Conservation (phyloP, 2,329 filamentous ascomycete species). For the Hysterium pulicare region DNA sequence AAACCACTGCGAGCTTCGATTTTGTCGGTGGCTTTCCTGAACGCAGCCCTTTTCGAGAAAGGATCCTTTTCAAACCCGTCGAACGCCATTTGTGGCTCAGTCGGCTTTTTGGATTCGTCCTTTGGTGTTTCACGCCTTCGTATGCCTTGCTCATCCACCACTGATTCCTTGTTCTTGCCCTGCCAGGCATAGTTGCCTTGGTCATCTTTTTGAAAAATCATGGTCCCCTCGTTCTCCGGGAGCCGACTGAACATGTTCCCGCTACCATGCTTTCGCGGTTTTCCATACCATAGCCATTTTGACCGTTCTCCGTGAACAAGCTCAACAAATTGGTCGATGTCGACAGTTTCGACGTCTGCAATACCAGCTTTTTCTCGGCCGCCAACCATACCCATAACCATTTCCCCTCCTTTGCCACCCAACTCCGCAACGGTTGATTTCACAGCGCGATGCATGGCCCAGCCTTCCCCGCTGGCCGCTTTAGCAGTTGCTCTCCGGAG, state of each 20-base stretch:
- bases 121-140: conserved; percentile 31
- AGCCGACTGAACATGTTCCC: conserved; percentile 39
- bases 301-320: conserved; percentile 76
- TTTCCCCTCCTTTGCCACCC: conserved; percentile 87
- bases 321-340: conserved; percentile 78
- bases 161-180: conserved; percentile 50
- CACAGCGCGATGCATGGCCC: conserved; percentile 88
- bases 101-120: conserved; percentile 23
- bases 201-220: conserved; percentile 59
- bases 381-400: conserved; percentile 92
- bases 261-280: conserved; percentile 61
- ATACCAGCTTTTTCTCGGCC: conserved; percentile 81
- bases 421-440: conserved; percentile 94
- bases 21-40: conserved; percentile 75
- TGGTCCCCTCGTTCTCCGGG: conserved; percentile 33
- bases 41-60: conserved; percentile 59
- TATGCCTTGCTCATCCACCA: conserved; percentile 26
- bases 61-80: conserved; percentile 50
- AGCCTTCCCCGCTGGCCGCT: conserved; percentile 81
- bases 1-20: conserved; percentile 79
- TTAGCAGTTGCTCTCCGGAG: conserved; percentile 85
- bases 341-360: conserved; percentile 85
- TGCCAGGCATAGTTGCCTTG: conserved; percentile 45
- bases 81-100: conserved; percentile 13
- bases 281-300: conserved; percentile 95